Evolutionary conservation across 345 rosid genomes (phyloP).

Genomic region (Cardiospermum halicacabum): DNA sequence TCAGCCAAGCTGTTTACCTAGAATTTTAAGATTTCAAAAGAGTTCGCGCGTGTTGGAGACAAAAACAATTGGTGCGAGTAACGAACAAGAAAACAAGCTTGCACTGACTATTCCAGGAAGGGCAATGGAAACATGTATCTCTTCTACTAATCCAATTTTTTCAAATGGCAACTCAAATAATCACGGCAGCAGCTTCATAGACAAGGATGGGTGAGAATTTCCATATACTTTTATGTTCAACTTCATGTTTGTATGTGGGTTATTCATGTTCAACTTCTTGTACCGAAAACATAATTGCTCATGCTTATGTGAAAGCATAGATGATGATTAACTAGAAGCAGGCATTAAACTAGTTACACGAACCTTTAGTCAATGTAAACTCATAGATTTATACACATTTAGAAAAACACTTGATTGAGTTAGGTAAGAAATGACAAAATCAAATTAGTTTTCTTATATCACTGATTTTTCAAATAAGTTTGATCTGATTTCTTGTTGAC

Average conservation of each 20-base stretch:
- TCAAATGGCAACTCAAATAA: constrained; percentile 19
- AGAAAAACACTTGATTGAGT: not conserved
- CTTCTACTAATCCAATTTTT: constrained; percentile 19
- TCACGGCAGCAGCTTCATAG: constrained; percentile 13
- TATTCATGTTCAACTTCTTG: not conserved
- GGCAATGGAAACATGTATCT: constrained; percentile 15
- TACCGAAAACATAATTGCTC: not conserved
- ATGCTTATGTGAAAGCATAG: not conserved
- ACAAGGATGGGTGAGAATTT: constrained; percentile 33
- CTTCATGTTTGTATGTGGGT: not conserved
- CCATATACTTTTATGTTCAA: constrained; percentile 7
- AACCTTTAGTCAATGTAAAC: not conserved
- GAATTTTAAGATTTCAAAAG: constrained; percentile 28
- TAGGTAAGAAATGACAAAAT: not conserved
- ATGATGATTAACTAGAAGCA: not conserved
- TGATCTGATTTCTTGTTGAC: constrained; percentile 20
- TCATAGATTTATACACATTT: not conserved
- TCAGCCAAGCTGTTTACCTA: constrained; percentile 41
- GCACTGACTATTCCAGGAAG: constrained; percentile 26
- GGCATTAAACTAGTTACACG: not conserved
- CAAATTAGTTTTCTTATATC: not conserved
- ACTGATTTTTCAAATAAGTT: not conserved
- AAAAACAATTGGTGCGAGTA: constrained; percentile 13
- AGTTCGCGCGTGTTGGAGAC: constrained; percentile 15
- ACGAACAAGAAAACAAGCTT: constrained; percentile 28